These are phyloP conservation scores for Postia placenta DNA, from an alignment of 768 basidiomycete genomes.

Conservation along the genomic window DNA sequence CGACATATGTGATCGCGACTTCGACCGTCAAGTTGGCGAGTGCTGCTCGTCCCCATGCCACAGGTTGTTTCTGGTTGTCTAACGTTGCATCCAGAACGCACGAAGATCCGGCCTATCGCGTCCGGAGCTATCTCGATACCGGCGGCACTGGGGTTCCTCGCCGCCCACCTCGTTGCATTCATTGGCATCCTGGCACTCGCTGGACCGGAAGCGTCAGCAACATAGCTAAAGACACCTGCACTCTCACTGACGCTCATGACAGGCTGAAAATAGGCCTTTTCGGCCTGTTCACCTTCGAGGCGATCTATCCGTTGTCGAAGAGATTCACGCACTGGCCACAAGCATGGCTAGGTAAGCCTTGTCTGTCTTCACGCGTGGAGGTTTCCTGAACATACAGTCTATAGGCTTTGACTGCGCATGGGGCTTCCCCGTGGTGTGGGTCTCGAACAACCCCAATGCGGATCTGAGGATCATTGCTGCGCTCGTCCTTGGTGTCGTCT, in stretches of 20 bases:
- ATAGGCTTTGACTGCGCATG: slow-evolving; percentile 20
- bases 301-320: slow-evolving; percentile 46
- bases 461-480: slow-evolving; percentile 17
- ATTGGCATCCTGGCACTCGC: slow-evolving; percentile 8
- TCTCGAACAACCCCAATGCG: slow-evolving; percentile 29
- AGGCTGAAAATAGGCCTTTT: slow-evolving; percentile 10
- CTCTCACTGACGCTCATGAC: background rate
- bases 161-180: slow-evolving; percentile 7
- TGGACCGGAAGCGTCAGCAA: slow-evolving; percentile 12
- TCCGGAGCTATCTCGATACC: slow-evolving; percentile 26
- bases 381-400: background rate
- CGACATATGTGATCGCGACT: slow-evolving; percentile 23
- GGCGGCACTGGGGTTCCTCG: slow-evolving; percentile 23
- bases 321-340: slow-evolving; percentile 56
- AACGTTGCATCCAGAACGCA: slow-evolving; percentile 23
- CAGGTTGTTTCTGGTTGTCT: background rate
- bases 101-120: slow-evolving; percentile 27
- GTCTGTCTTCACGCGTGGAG: slow-evolving; percentile 1
- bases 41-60: background rate
- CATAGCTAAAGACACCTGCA: no score
- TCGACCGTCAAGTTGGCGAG: slow-evolving; percentile 33
- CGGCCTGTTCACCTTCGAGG: slow-evolving; percentile 15
- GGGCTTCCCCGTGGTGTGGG: slow-evolving; percentile 44
- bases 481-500: slow-evolving; percentile 17
- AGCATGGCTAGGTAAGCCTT: slow-evolving; percentile 43